Percentiles rank a stretch among this genome's conserved stretches.
These are phyloP conservation scores for Acacia pycnantha DNA, from an alignment of 331 rosid genomes.

Conservation along the genomic window DNA sequence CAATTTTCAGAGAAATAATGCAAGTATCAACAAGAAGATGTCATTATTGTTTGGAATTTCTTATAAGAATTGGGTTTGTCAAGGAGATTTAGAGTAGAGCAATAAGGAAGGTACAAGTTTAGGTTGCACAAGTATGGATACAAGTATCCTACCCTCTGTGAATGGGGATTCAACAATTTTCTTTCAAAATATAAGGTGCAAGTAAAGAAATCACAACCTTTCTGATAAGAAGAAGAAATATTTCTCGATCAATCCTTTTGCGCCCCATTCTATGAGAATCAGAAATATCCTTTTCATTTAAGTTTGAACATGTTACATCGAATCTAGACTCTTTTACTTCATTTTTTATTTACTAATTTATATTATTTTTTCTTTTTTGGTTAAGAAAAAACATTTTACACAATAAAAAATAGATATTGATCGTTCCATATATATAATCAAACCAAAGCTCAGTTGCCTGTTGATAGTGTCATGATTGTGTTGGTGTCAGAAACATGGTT, in stretches of 20 bases:
- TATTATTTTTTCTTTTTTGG: too few relatives aligned
- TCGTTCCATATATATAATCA: background rate
- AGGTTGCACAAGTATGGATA: background rate
- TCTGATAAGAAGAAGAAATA: background rate
- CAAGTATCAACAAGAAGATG: background rate
- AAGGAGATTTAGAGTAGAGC: background rate
- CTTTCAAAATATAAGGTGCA: background rate
- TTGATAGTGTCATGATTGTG: background rate
- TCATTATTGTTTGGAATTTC: background rate
- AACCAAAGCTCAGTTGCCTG: background rate
- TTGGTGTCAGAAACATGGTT: too few relatives aligned
- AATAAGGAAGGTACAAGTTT: background rate
- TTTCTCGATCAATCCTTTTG: background rate
- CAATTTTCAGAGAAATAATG: slow-evolving; percentile 24
- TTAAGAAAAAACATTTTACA: background rate
- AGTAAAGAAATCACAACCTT: background rate
- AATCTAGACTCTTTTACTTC: too few relatives aligned
- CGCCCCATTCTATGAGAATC: too few relatives aligned
- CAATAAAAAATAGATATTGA: background rate
- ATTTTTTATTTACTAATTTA: too few relatives aligned
- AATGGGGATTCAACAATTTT: background rate
- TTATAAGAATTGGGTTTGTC: background rate
- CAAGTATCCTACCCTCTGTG: background rate
- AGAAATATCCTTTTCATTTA: too few relatives aligned
- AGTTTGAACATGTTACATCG: too few relatives aligned